Evolutionary conservation across 805 yeast species (phyloP), one percentile per base, ranked within the genome.

Genomic region (Candida maris): DNA sequence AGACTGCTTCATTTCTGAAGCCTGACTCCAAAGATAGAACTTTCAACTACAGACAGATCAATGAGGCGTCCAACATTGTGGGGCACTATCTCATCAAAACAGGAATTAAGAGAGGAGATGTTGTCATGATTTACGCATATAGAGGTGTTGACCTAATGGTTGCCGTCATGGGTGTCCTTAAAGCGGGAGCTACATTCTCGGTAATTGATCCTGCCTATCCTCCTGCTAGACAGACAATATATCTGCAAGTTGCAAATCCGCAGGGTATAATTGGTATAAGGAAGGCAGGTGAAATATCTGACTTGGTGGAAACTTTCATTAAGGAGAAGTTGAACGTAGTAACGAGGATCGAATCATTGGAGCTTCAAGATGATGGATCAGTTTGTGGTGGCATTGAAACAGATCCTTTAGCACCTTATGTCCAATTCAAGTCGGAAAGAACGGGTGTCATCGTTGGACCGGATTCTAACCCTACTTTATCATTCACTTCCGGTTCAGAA

Each of bases 191-290:
- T 13, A 91, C 98, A 0, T 93, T 93, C 61, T 89, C 97, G 7
- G 99, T 93, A 16, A 94, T 93, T 46, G 99, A 93, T 59, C 98
- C 98, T 6, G 97, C 97, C 4, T 93, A 93, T 61, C 99, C 99
- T 28, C 96, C 98, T 13, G 95, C 95, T 7, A 79, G 99, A 64
- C 99, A 93, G 64, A 93, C 86, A 46, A 77, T 93, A 43, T 93
- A 93, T 61, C 71, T 93, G 39, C 79, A 85, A 32, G 99, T 93
- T 12, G 97, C 98, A 24, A 79, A 83, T 61, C 99, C 99, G 22
- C 76, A 68, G 50, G 98, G 95, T 46, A 72, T 93, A 49, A 81
- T 93, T 43, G 95, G 89, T 14, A 79, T 93, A 49, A 81, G 81
- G 49, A 85, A 87, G 58, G 98, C 98, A 2, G 98, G 98, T 19